Base-by-base conservation (phyloP, 2,329 filamentous ascomycete species). In the Dactylellina drechsleri region DNA sequence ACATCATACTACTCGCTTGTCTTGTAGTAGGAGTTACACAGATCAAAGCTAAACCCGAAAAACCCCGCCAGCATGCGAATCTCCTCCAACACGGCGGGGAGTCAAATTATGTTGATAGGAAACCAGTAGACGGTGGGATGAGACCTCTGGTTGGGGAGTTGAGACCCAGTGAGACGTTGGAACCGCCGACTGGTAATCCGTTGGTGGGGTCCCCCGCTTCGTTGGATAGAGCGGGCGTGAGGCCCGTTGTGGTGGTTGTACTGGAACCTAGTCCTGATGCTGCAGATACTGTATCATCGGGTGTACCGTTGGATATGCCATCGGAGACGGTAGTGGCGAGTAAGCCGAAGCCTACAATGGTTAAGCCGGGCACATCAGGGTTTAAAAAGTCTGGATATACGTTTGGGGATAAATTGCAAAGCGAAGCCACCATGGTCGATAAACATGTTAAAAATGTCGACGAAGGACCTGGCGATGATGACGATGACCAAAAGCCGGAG, bases 141-240 rank as follows among this genome's bases (percentile, higher is more conserved):
- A 36, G 54, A 18, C 54, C 54, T n/a, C 18, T 58, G 36, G 10
- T 26, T 45, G 54, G 15, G 16, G 54, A 58, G 36, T 16, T 58
- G 18, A 10, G 18, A 15, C 54, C 54, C 1, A 36, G 54, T 23
- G 36, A 20, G 54, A 15, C 16, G n/a, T 12, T 58, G 8, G 31
- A 45, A 28, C 40, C 54, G 0, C 53, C 53, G 31, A 15, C 28
- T 28, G 28, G 26, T 45, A 26, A 58, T 26, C 54, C 54, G 8
- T 45, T 26, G 2, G 36, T 12, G 5, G 28, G 28, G 6, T 16
- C 54, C 6, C 10, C 36, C 7, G 7, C 54, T 6, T 36, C 23
- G 40, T 43, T 18, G 36, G 10, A 13, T 43, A 23, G 16, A 7
- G 54, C 23, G 36, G 36, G 8, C 2, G 3, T 20, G 20, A 49